phyloP scores from a whole-genome alignment of 768 basidiomycete genomes.

The Mycena sanguinolenta region DNA sequence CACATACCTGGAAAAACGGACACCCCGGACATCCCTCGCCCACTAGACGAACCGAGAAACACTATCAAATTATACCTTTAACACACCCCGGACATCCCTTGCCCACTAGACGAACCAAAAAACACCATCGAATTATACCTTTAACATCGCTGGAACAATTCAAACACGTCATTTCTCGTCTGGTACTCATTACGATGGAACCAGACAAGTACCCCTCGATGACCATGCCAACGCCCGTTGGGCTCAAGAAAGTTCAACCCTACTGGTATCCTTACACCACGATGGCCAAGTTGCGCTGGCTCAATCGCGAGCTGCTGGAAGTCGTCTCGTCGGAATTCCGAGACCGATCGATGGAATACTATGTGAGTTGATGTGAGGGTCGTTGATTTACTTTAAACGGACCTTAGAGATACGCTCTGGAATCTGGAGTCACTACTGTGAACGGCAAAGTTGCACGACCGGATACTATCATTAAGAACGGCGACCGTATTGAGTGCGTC shows the following conservation, averaged over 20 bases:
- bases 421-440: conserved; percentile 94
- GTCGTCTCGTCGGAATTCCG: conserved; percentile 95
- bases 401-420: conserved; percentile 69
- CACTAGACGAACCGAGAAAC: conserved; percentile 27
- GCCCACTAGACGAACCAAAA: conserved; percentile 22
- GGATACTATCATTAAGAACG: conserved; percentile 83
- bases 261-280: conserved; percentile 97
- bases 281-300: conserved; percentile 93
- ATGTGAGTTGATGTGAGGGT: conserved; percentile 68
- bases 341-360: conserved; percentile 95
- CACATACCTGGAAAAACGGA: conserved; percentile 25
- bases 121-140: conserved; percentile 52
- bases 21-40: conserved; percentile 11
- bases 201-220: conserved; percentile 47
- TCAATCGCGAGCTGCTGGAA: conserved; percentile 88
- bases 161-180: conserved; percentile 64
- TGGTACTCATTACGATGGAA: conserved; percentile 66
- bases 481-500: conserved; percentile 91
- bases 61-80: conserved; percentile 55
- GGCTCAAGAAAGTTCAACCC: conserved; percentile 84
- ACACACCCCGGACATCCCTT: conserved; percentile 45
- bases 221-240: conserved; percentile 47
- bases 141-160: conserved; percentile 69
- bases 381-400: conserved; percentile 12
- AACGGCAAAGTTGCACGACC: conserved; percentile 91